phyloP scores from a whole-genome alignment of 116 monocot genomes.

The Iris pallida region DNA sequence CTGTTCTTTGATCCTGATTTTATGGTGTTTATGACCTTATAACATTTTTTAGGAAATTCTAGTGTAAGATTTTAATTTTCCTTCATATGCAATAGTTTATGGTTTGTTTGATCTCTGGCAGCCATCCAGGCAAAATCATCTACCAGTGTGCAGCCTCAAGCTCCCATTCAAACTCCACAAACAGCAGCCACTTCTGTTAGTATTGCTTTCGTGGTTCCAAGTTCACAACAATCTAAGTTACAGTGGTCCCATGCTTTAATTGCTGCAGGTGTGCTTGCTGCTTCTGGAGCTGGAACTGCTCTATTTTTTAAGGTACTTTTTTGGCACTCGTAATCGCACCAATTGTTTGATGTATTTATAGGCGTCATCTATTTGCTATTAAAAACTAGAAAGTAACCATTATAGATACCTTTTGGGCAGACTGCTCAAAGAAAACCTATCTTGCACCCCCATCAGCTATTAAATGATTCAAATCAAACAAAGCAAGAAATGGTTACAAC shows the following conservation, averaged over 20 bases:
- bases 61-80: neutral
- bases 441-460: too few species aligned
- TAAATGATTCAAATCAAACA: too few species aligned
- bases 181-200: conserved; percentile 26
- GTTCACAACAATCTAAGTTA: conserved; percentile 26
- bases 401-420: too few species aligned
- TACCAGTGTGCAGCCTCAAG: conserved; percentile 30
- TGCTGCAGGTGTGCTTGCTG: conserved; percentile 64
- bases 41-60: neutral
- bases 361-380: neutral
- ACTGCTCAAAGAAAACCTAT: too few species aligned
- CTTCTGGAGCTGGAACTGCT: conserved; percentile 80
- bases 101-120: conserved; percentile 14
- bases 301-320: conserved; percentile 67
- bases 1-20: neutral
- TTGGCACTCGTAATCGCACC: neutral
- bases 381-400: too few species aligned
- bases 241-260: conserved; percentile 69
- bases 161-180: conserved; percentile 23
- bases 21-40: neutral
- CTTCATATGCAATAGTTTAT: neutral
- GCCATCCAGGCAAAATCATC: conserved; percentile 27
- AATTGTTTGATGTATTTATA: neutral
- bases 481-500: too few species aligned
- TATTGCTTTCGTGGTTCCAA: conserved; percentile 23